A percentile compares a stretch with the other conserved stretches of the same genome.
phyloP scores from a whole-genome alignment of 2,329 filamentous ascomycete species.

The Clonostachys rhizophaga region DNA sequence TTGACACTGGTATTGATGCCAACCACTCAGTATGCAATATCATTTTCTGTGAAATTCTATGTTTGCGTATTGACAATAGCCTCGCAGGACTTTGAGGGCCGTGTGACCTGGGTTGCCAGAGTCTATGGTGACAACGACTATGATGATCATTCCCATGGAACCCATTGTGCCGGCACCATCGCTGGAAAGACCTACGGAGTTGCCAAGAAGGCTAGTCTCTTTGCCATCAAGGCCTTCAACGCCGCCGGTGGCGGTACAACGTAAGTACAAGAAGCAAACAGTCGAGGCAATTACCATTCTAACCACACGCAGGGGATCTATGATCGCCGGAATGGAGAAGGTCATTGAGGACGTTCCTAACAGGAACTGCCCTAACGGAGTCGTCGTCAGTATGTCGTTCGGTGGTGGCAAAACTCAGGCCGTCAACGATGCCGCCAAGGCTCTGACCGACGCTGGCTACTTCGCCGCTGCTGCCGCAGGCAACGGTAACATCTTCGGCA shows the following conservation, averaged over 20 bases:
- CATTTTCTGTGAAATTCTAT: background rate
- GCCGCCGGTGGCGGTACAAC: constrained; percentile 12
- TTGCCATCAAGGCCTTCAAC: constrained; percentile 50
- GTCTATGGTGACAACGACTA: constrained; percentile 26
- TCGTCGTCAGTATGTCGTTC: constrained; percentile 53
- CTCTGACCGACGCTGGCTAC: constrained; percentile 37
- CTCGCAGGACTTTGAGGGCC: constrained; percentile 24
- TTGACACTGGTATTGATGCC: constrained; percentile 30
- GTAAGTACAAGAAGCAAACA: constrained; percentile 3
- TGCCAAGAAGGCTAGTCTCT: constrained; percentile 45
- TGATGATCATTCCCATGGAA: constrained; percentile 51
- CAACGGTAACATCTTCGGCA: constrained; percentile 28
- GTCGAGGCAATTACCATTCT: background rate
- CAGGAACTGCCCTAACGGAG: constrained; percentile 17
- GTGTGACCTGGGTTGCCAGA: constrained; percentile 21
- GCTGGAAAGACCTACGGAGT: constrained; percentile 53
- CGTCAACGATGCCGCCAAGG: constrained; percentile 44
- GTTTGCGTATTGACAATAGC: background rate
- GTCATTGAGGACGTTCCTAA: constrained; percentile 30
- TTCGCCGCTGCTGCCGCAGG: constrained; percentile 54
- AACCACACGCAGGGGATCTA: constrained; percentile 3
- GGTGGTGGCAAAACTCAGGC: constrained; percentile 39
- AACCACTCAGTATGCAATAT: constrained; percentile 19
- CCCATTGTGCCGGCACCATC: constrained; percentile 51
- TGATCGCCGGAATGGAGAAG: constrained; percentile 48